phyloP scores from a whole-genome alignment of 2,329 filamentous ascomycete genomes.

The Rasamsonia emersonii region DNA sequence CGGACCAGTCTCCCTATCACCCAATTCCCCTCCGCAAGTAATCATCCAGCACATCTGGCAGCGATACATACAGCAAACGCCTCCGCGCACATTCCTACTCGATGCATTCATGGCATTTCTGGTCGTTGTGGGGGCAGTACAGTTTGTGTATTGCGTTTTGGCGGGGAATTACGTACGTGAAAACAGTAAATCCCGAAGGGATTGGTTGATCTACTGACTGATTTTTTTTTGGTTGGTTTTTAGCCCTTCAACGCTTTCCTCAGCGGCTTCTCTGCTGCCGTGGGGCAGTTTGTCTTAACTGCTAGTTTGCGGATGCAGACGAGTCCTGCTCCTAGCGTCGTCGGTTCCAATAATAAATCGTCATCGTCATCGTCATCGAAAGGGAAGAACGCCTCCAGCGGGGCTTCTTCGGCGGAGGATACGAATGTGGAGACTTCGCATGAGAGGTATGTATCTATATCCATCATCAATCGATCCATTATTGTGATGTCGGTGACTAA shows the following conservation, averaged over 20 bases:
- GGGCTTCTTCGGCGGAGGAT: constrained; percentile 13
- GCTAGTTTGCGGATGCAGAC: constrained; percentile 88
- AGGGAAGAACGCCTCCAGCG: too few relatives aligned
- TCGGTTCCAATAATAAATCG: constrained; percentile 57
- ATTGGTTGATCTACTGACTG: constrained; percentile 1
- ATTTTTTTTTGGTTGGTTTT: neutral
- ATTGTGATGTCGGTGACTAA: constrained; percentile 4
- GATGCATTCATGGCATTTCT: constrained; percentile 88
- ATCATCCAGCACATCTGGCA: constrained; percentile 64
- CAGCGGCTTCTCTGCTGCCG: constrained; percentile 85
- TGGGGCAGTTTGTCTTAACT: constrained; percentile 95
- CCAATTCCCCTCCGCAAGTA: constrained; percentile 38
- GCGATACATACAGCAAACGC: constrained; percentile 71
- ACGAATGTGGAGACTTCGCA: constrained; percentile 24
- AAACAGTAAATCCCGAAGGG: too few relatives aligned
- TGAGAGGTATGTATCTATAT: constrained; percentile 28
- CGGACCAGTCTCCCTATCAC: constrained; percentile 26
- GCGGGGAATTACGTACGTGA: constrained; percentile 84
- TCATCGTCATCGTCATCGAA: constrained; percentile 42
- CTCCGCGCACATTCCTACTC: constrained; percentile 84
- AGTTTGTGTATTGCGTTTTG: constrained; percentile 87
- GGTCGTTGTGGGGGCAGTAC: constrained; percentile 73
- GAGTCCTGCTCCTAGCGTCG: constrained; percentile 39
- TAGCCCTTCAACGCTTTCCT: constrained; percentile 99
- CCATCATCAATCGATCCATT: neutral